Conservation (phyloP, 2,329 filamentous ascomycete genomes). For the Shiraia sp. region DNA sequence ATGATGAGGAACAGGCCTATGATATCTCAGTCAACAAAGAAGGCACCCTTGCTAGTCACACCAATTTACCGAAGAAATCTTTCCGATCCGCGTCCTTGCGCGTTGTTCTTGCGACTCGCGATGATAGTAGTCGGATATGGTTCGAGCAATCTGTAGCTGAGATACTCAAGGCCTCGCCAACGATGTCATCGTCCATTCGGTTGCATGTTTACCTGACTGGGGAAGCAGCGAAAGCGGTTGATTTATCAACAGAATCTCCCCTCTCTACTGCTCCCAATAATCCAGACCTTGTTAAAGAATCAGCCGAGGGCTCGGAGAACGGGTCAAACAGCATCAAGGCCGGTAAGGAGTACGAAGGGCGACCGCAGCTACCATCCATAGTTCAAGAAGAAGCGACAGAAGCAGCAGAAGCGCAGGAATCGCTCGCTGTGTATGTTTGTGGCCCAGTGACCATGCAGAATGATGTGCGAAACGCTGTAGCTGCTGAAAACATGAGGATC, state of each 20-base stretch:
- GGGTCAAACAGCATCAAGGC: conserved; percentile 8
- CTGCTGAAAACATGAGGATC: conserved; percentile 46
- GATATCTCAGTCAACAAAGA: background rate
- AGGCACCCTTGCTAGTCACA: background rate
- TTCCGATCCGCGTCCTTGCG: conserved; percentile 19
- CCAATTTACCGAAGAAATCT: background rate
- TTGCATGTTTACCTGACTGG: conserved; percentile 34
- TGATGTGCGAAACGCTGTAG: conserved; percentile 54
- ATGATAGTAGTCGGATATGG: conserved; percentile 42
- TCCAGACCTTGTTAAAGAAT: conserved; percentile 8
- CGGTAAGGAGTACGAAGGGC: conserved; percentile 23
- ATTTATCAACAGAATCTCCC: background rate
- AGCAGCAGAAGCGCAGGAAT: conserved; percentile 16
- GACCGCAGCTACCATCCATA: conserved; percentile 41
- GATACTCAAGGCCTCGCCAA: conserved; percentile 25
- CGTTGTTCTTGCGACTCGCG: conserved; percentile 44
- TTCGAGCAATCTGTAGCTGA: conserved; percentile 38
- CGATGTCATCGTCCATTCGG: conserved; percentile 13
- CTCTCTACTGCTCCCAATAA: background rate
- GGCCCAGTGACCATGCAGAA: conserved; percentile 53
- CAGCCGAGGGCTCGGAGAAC: conserved; percentile 4
- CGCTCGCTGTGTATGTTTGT: conserved; percentile 47
- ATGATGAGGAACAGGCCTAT: background rate
- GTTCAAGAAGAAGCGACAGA: conserved; percentile 25
- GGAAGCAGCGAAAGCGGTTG: conserved; percentile 15